phyloP scores from a whole-genome alignment of 352 stramenopile genomes.

The Phytophthora colocasiae region DNA sequence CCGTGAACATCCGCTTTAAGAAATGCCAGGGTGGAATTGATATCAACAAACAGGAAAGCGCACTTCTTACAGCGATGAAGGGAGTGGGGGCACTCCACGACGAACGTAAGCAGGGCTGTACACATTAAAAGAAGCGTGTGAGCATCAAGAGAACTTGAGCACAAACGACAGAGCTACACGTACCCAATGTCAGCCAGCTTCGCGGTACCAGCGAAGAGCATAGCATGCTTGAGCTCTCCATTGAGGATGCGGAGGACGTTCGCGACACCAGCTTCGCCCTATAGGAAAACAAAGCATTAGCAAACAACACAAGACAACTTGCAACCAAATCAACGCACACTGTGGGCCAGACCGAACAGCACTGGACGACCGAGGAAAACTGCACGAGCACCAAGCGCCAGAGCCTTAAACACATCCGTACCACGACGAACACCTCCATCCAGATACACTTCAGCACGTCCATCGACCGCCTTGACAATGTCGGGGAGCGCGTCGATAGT shows the following conservation, averaged over 20 bases:
- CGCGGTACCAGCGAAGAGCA: constrained; percentile 85
- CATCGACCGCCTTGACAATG: constrained; percentile 87
- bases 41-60: constrained; percentile 12
- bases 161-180: constrained; percentile 10
- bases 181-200: constrained; percentile 80
- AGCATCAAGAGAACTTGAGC: not conserved
- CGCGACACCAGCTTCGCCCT: constrained; percentile 88
- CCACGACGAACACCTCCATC: constrained; percentile 95
- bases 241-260: constrained; percentile 92
- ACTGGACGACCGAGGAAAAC: constrained; percentile 95
- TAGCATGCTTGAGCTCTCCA: constrained; percentile 93
- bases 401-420: constrained; percentile 94
- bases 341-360: constrained; percentile 94
- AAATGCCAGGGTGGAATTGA: constrained; percentile 7
- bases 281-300: not conserved
- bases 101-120: constrained; percentile 41
- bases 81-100: constrained; percentile 36
- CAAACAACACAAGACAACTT: constrained; percentile 1
- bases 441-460: constrained; percentile 91
- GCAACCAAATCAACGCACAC: constrained; percentile 49
- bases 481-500: constrained; percentile 94
- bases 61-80: constrained; percentile 36
- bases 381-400: constrained; percentile 93
- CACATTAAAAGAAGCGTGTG: constrained; percentile 5
- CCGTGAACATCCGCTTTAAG: not conserved